Percentiles rank a stretch among this genome's conserved stretches.
phyloP scores from a whole-genome alignment of 2,329 filamentous ascomycete genomes.

The Trichophyton rubrum region DNA sequence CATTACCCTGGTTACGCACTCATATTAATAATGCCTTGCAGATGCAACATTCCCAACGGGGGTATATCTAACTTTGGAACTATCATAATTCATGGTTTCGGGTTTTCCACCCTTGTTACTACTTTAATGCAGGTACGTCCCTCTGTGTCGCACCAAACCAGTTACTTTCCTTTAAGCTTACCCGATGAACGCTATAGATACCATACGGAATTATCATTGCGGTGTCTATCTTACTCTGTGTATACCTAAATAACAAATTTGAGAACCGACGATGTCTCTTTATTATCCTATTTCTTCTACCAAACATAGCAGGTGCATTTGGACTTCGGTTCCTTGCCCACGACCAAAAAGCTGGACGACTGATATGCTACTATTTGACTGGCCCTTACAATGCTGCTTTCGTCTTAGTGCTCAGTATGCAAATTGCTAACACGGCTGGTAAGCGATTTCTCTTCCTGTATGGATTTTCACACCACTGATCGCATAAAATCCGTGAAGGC shows the following conservation, averaged over 20 bases:
- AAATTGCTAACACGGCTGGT: slow-evolving; percentile 35
- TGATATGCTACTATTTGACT: slow-evolving; percentile 42
- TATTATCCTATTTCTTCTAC: slow-evolving; percentile 44
- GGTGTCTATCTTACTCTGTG: slow-evolving; percentile 38
- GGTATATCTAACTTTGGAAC: slow-evolving; percentile 49
- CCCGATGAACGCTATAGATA: slow-evolving; percentile 22
- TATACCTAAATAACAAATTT: slow-evolving; percentile 38
- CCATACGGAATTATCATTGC: slow-evolving; percentile 40
- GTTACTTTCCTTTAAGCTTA: neutral
- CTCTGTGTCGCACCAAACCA: neutral
- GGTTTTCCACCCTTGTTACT: slow-evolving; percentile 43
- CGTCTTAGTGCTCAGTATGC: slow-evolving; percentile 38
- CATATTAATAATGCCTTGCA: neutral
- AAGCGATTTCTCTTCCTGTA: slow-evolving; percentile 1
- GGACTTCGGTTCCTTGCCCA: slow-evolving; percentile 44
- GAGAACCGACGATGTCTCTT: slow-evolving; percentile 41
- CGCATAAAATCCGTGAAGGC: slow-evolving; percentile 24
- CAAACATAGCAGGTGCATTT: slow-evolving; percentile 47
- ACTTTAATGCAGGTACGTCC: slow-evolving; percentile 38
- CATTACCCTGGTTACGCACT: neutral
- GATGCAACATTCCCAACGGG: slow-evolving; percentile 41
- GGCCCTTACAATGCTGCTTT: slow-evolving; percentile 45
- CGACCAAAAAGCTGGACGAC: slow-evolving; percentile 39
- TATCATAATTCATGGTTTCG: slow-evolving; percentile 46
- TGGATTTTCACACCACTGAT: neutral